Base-by-base conservation (phyloP, 352 stramenopile species). In the Globisporangium recalcitrans region DNA sequence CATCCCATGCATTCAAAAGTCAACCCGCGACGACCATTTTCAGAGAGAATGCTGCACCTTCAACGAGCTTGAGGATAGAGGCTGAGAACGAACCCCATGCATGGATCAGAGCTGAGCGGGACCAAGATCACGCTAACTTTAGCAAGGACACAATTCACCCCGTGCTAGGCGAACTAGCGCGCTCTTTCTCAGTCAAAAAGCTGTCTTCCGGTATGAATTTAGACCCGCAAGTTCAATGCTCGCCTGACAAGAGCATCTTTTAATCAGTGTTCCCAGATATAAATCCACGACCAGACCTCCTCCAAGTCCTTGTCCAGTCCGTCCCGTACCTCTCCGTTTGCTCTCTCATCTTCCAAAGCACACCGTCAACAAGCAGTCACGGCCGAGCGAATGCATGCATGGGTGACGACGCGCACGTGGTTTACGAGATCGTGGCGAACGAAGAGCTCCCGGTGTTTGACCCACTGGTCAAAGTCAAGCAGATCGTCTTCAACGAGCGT, bases 401-500 rank as follows among this genome's bases (percentile, higher is more conserved):
- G 42, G n/a, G 19, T 13, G 42, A 49, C 42, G n/a, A 9, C 8
- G 42, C 48, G 24, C 48, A 4, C 48, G 48, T 54, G 26, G 34
- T 64, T 19, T 65, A 65, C 52, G 60, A 60, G 52, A 61, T 60
- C 42, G 60, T 47, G 21, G 60, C 60, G 14, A 47, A 38, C 26
- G 40, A 65, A 32, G 8, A 32, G 16, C 42, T 65, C 24, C 49
- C 51, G 11, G 31, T 46, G 7, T 53, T 65, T 60, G 52, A 65
- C 42, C 32, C 60, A n/a, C 31, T 38, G 24, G 22, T 61, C 8
- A 65, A 53, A 11, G 51, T 60, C 22, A 65, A 65, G 26, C 49
- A 56, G 13, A 32, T 34, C 1, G 3, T 65, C 4, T 31, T 65
- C 21, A 36, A 10, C 26, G 2, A 40, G 26, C 36, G 44, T 27